Evolutionary conservation across 495 filamentous ascomycete genomes (phyloP), one percentile per base, ranked within the genome.

Genomic region (Rhypophila decipiens): DNA sequence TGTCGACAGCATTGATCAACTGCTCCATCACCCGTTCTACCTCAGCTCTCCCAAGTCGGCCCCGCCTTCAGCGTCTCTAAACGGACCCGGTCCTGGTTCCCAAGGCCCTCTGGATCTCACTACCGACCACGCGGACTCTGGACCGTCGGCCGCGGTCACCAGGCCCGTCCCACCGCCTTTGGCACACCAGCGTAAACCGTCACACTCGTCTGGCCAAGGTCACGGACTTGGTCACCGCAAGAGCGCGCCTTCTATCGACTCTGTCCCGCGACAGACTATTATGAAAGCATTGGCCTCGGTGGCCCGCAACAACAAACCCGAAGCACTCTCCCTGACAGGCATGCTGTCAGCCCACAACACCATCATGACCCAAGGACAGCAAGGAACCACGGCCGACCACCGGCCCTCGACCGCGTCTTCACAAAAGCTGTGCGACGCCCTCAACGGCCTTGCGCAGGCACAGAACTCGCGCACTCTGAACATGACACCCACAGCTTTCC

Each of bases 241-340:
- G 60, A 82, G 75, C 72, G 71, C 77, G 9, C 69, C 80, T 34
- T 86, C 86, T 11, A 75, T 82, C 49, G 84, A 88, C 52, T 78
- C 81, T 24, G 77, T 91, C 47, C 87, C 88, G 20, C 81, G 84
- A 21, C 89, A 91, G 66, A 91, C 87, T 19, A 83, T 96, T 58
- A 80, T 93, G 69, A 91, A 93, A 60, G 86, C 88, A n/a, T 66
- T 94, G 44, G 86, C 85, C 29, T 88, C 88, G 15, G 77, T 83
- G 24, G 75, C 80, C 18, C 81, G 81, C 36, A 78, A 67, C 57
- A 75, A 77, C 50, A 82, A 78, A 46, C 74, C 71, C 29, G 65
- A 77, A 23, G 74, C 74, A 23, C 60, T 80, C 50, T 79, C 79
- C 29, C 59, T 85, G 31, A 67, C 66, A 54, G 70, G 73, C 34